phyloP scores from a whole-genome alignment of 345 rosid genomes.

The Nasturtium officinale region DNA sequence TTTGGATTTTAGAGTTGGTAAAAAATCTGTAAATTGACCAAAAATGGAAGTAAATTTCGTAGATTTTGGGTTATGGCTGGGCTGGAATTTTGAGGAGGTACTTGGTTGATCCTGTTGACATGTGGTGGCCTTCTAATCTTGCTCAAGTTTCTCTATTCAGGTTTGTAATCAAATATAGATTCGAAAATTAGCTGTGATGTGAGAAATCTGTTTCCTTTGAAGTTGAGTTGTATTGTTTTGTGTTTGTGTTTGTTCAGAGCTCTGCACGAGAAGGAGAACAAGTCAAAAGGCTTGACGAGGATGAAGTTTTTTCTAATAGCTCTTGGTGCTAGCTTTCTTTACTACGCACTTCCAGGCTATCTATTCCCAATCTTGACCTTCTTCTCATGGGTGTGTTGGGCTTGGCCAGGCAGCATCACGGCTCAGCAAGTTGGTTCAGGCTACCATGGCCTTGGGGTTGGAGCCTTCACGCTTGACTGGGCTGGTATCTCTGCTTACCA shows the following conservation, averaged over 20 bases:
- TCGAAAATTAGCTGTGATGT: background rate
- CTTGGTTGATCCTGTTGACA: slow-evolving; percentile 93
- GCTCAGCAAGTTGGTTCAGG: slow-evolving; percentile 99
- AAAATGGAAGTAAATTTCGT: background rate
- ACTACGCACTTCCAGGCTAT: slow-evolving; percentile 87
- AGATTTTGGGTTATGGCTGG: slow-evolving; percentile 98
- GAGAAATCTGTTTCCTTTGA: background rate
- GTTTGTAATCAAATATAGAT: slow-evolving; percentile 38
- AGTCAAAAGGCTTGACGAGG: slow-evolving; percentile 60
- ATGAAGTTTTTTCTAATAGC: slow-evolving; percentile 78
- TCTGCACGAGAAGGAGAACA: slow-evolving; percentile 81
- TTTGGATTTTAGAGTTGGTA: background rate
- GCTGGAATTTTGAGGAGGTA: slow-evolving; percentile 97
- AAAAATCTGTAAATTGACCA: background rate
- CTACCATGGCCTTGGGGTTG: slow-evolving; percentile 91
- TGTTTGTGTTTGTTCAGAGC: slow-evolving; percentile 59
- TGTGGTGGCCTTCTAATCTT: slow-evolving; percentile 99
- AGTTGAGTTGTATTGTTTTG: background rate
- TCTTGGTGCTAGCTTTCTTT: slow-evolving; percentile 70
- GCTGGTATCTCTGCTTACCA: slow-evolving; percentile 99
- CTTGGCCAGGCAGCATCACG: slow-evolving; percentile 80
- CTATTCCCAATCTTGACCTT: slow-evolving; percentile 85
- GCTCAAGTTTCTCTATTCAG: slow-evolving; percentile 99
- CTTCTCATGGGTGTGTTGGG: slow-evolving; percentile 99
- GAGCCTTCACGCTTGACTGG: slow-evolving; percentile 97